Evolutionary conservation across 192 early-diverging fungal species (phyloP), one percentile per base, ranked within the genome.

Genomic region (Cetraspora pellucida): DNA sequence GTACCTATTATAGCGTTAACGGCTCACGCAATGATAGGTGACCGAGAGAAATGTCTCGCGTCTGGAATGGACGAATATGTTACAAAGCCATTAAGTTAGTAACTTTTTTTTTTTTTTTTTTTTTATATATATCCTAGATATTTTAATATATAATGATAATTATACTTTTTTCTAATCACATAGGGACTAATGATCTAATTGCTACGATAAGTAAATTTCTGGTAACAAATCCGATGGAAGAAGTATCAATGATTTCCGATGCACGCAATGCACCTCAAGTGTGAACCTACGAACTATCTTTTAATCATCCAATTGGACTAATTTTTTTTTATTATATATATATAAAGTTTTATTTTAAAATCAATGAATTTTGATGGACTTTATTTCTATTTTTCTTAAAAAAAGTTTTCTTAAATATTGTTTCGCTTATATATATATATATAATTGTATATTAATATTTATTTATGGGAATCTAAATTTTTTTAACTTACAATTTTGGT

Each of bases 21-120:
- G 1, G 95, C 95, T 0, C 92, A 94, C 75, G 95, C 94, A n/a
- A 94, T 95, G 92, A 89, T 93, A 76, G 93, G 93, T 23, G 95
- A 96, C 80, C 88, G 93, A 72, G 93, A 96, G 78, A 91, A 91
- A 77, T 95, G 95, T 77, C 81, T 96, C 74, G 83, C 87, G 23
- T 84, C 92, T 30, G 94, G 93, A 11, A 95, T 96, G 95, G 94
- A 92, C 74, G 90, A 90, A 75, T 91, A 91, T 65, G 86, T 92
- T 19, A 90, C 91, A 17, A 92, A 92, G 80, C 91, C 90, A 45
- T 64, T 83, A 84, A 69, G 81, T 77, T 59, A 16, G 67, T 43
- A 25, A 13, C 47, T 25, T 60, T 14, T 64, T 76, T 47, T 3
- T 66, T 30, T 43, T 77, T 21, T 50, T 55, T 66, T 16, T 30